phyloP scores from a whole-genome alignment of 106 monocot genomes.

The Dendrobium catenatum region DNA sequence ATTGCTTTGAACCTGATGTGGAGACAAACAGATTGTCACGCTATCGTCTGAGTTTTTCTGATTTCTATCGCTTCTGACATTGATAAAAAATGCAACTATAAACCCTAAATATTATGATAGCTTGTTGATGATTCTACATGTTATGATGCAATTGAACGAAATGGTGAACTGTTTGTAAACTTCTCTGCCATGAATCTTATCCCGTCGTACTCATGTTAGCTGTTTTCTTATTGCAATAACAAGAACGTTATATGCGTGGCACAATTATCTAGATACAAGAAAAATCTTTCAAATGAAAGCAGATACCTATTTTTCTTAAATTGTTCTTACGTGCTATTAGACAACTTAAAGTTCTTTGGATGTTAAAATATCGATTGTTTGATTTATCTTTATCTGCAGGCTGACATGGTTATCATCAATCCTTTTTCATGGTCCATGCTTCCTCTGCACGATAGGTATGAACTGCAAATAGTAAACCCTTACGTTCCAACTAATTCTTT shows the following conservation, averaged over 20 bases:
- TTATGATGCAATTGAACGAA: not conserved
- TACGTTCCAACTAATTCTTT: not conserved
- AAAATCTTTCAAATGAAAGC: not conserved
- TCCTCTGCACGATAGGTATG: slow-evolving; percentile 78
- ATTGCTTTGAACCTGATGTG: not conserved
- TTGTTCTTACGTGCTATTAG: not conserved
- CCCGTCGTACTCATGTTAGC: no score
- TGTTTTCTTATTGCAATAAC: no score
- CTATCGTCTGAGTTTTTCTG: not conserved
- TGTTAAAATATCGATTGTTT: not conserved
- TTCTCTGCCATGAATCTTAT: not conserved
- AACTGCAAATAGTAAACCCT: not conserved
- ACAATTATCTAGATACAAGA: no score
- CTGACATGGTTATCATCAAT: slow-evolving; percentile 71
- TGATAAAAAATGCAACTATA: not conserved
- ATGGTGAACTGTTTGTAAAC: not conserved
- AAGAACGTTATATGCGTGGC: no score
- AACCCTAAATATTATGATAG: not conserved
- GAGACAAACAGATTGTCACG: not conserved
- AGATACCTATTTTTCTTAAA: not conserved
- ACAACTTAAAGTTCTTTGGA: not conserved
- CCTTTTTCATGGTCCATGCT: slow-evolving; percentile 88
- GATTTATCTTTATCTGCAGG: slow-evolving; percentile 35
- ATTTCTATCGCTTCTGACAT: not conserved
- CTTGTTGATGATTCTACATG: not conserved